A percentile compares a stretch with the other conserved stretches of the same genome.
Conservation (phyloP, 2,329 filamentous ascomycete genomes). For the Grosmannia huntii region DNA sequence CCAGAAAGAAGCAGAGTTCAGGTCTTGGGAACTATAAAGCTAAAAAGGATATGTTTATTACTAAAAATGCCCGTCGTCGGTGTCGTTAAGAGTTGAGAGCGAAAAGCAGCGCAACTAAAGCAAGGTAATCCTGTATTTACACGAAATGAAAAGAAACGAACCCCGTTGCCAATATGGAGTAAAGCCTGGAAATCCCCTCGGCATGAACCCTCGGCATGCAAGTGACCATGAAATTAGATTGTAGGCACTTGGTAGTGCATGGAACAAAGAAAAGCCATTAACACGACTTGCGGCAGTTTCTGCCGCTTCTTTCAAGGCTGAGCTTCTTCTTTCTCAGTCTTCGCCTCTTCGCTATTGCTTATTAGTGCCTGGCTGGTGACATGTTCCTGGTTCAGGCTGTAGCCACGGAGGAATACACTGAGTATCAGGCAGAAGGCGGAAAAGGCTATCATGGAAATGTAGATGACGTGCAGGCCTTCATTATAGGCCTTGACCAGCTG, state of each 20-base stretch:
- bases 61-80: too few species aligned
- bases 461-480: constrained; percentile 39
- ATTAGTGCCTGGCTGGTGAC: constrained; percentile 34
- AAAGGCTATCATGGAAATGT: constrained; percentile 38
- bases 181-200: background rate
- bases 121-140: too few species aligned
- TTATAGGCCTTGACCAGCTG: constrained; percentile 27
- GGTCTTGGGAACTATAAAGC: too few species aligned
- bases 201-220: background rate
- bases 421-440: constrained; percentile 34
- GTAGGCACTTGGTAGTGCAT: background rate
- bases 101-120: too few species aligned
- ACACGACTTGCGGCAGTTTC: background rate
- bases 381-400: constrained; percentile 32
- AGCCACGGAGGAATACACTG: constrained; percentile 37
- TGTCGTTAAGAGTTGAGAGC: too few species aligned
- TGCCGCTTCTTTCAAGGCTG: background rate
- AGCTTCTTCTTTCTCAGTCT: background rate
- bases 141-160: too few species aligned
- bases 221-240: background rate
- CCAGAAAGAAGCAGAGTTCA: too few species aligned
- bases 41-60: too few species aligned
- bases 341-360: constrained; percentile 5
- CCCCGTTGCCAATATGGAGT: too few species aligned
- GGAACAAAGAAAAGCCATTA: background rate